Base-by-base conservation (phyloP, 345 rosid genomes). In the Gossypium longicalyx region DNA sequence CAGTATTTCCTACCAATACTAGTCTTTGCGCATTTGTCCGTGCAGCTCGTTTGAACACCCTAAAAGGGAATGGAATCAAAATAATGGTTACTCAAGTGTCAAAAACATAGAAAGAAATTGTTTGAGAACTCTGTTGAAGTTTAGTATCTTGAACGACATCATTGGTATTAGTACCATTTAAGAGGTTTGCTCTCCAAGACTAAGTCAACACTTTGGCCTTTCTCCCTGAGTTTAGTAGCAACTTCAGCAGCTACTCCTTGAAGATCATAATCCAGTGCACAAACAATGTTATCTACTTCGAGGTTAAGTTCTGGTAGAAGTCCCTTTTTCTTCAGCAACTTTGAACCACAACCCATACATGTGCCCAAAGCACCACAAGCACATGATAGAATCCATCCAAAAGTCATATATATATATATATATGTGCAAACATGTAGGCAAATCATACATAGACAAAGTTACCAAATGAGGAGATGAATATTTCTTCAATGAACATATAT, bases 31-130 rank as follows among this genome's bases (percentile, higher is more conserved):
- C 95, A 80, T 91, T 86, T 75, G 86, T 76, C 7, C 98, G 84
- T 48, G 86, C 88, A 1, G 97, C 98, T 62, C 98, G 87, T 81
- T 90, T 90, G 89, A 94, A 94, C 58, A 92, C 97, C 98, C 96
- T 91, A 69, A 66, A 73, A 80, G 9, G 62, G 56, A 47, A 25
- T 45, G 69, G 80, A 7, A 49, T 60, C 15, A 16, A 60, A 41
- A 38, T 25, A 13, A 19, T 13, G 23, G 63, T 45, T 3, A 67
- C 17, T 13, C 23, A 9, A 64, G n/a, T 16, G 67, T 34, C 38
- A 23, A 25, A 77, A 44, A 49, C 17, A 67, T 53, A 5, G 19
- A 27, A 9, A 63, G 65, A 64, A 29, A 43, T 62, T 61, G 71
- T 25, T 59, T n/a, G 2, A 52, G 29, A 20, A 43, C 15, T 53